phyloP scores from a whole-genome alignment of 495 filamentous ascomycete species.

The Daldinia loculata region DNA sequence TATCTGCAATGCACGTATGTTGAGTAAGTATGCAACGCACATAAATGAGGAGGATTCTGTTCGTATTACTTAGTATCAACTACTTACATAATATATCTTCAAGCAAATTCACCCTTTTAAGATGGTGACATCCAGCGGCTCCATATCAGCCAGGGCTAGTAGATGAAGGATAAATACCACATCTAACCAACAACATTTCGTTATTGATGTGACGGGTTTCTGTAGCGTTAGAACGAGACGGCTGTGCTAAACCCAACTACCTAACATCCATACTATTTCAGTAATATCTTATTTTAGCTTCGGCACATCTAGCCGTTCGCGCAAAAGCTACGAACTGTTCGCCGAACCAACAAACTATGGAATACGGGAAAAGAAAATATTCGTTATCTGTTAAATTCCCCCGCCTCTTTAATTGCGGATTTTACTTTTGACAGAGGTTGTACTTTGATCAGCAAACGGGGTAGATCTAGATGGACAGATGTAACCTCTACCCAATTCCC shows the following conservation, averaged over 20 bases:
- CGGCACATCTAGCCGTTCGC: slow-evolving; percentile 6
- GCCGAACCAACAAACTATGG: slow-evolving; percentile 26
- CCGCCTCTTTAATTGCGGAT: neutral
- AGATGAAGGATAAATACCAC: slow-evolving; percentile 19
- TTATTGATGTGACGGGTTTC: neutral
- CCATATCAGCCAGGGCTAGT: slow-evolving; percentile 3
- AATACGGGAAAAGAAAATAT: slow-evolving; percentile 22
- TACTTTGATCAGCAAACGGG: slow-evolving; percentile 14
- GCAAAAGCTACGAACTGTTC: slow-evolving; percentile 7
- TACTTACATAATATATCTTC: neutral
- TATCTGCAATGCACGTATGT: slow-evolving; percentile 21
- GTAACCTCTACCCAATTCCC: slow-evolving; percentile 13
- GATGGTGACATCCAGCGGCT: neutral
- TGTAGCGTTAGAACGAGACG: neutral
- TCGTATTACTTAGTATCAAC: neutral
- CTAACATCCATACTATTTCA: neutral
- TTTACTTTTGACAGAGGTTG: slow-evolving; percentile 21
- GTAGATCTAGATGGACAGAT: slow-evolving; percentile 13
- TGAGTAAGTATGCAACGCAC: slow-evolving; percentile 9
- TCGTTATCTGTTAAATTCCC: neutral
- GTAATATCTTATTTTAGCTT: neutral
- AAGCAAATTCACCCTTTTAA: neutral
- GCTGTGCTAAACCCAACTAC: neutral
- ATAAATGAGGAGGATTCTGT: neutral
- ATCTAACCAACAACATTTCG: neutral